These are phyloP conservation scores for Saccharomycopsis sp. DNA, from an alignment of 805 yeast species.

Conservation along the genomic window DNA sequence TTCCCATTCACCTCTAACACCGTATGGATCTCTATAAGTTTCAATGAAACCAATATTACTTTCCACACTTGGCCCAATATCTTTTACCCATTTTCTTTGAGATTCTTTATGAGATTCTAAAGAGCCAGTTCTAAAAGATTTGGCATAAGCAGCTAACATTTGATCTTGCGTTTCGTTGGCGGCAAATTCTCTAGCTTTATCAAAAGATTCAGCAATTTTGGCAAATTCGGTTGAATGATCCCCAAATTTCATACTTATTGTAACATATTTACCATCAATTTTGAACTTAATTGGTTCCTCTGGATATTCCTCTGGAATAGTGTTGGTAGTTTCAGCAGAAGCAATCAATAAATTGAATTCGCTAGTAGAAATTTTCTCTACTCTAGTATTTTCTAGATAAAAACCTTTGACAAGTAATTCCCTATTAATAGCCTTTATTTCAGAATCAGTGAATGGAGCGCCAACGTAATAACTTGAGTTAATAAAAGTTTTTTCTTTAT, in stretches of 20 bases:
- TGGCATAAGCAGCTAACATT: slow-evolving; percentile 57
- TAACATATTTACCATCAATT: slow-evolving; percentile 30
- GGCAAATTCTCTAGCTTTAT: slow-evolving; percentile 46
- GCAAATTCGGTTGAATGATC: slow-evolving; percentile 63
- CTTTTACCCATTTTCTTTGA: slow-evolving; percentile 82
- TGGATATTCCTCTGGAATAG: slow-evolving; percentile 41
- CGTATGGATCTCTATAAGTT: slow-evolving; percentile 87
- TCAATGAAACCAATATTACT: slow-evolving; percentile 87
- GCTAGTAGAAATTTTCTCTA: slow-evolving; percentile 40
- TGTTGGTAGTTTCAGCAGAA: slow-evolving; percentile 41
- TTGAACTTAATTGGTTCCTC: slow-evolving; percentile 27
- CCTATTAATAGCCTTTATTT: slow-evolving; percentile 56
- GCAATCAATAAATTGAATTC: slow-evolving; percentile 60
- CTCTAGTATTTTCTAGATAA: slow-evolving; percentile 74
- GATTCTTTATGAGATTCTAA: slow-evolving; percentile 79
- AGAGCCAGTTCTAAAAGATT: slow-evolving; percentile 70
- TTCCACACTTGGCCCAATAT: slow-evolving; percentile 66
- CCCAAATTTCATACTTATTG: slow-evolving; percentile 55
- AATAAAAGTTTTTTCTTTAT: slow-evolving; percentile 22
- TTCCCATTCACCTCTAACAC: slow-evolving; percentile 91
- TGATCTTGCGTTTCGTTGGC: slow-evolving; percentile 64
- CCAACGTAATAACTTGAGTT: slow-evolving; percentile 63
- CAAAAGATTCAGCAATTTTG: slow-evolving; percentile 44
- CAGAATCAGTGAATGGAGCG: slow-evolving; percentile 39
- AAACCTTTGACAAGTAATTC: slow-evolving; percentile 53